Evolutionary conservation across 768 basidiomycete species (phyloP).

Genomic region (Dendrothele bispora): DNA sequence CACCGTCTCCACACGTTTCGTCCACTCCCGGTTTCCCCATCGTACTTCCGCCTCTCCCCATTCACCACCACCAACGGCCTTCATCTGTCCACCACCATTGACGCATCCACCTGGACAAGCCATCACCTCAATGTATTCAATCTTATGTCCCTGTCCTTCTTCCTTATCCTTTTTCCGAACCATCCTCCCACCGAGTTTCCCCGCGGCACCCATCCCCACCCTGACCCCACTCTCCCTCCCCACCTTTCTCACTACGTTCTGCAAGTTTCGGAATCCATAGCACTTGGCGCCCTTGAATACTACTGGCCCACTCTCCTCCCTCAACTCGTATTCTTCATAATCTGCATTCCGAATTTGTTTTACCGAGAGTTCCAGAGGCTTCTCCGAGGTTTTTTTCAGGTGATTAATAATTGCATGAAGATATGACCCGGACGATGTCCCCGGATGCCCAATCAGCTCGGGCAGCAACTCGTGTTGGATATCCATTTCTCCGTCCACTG

Average conservation of each 20-base stretch:
- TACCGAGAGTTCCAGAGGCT: constrained; percentile 48
- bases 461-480: constrained; percentile 44
- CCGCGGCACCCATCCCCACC: constrained; percentile 70
- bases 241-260: constrained; percentile 93
- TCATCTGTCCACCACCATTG: constrained; percentile 92
- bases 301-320: constrained; percentile 44
- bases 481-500: constrained; percentile 40
- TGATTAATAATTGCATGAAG: constrained; percentile 74
- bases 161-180: constrained; percentile 29
- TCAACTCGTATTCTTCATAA: constrained; percentile 72
- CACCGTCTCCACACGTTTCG: constrained; percentile 71
- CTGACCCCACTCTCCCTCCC: constrained; percentile 81
- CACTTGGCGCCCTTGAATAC: constrained; percentile 94
- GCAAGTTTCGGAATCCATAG: constrained; percentile 96
- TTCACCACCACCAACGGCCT: constrained; percentile 53
- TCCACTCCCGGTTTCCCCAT: constrained; percentile 88
- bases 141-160: constrained; percentile 42
- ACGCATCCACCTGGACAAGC: constrained; percentile 98
- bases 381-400: constrained; percentile 40
- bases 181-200: constrained; percentile 33
- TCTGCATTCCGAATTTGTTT: constrained; percentile 71
- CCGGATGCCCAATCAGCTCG: constrained; percentile 74
- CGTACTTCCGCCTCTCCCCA: constrained; percentile 47
- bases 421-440: constrained; percentile 92
- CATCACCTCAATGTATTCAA: constrained; percentile 98